Conservation (phyloP, 345 rosid species). For the Syzygium aromaticum region DNA sequence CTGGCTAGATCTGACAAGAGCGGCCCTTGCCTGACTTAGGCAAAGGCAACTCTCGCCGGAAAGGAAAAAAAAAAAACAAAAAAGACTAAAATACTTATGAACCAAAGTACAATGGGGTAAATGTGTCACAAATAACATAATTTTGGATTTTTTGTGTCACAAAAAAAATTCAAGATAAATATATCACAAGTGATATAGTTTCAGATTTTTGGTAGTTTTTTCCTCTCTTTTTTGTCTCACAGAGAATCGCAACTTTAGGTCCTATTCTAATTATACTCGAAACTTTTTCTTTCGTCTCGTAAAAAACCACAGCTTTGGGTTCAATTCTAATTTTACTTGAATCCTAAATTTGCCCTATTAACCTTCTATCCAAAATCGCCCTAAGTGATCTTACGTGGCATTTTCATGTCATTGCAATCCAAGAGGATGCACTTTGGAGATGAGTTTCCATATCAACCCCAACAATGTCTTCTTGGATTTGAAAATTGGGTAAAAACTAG, state of each 20-base stretch:
- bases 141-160: no score
- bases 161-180: no score
- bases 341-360: rapidly evolving
- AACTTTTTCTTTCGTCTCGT: no score
- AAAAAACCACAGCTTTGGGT: neutral
- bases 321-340: neutral
- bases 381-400: neutral
- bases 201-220: no score
- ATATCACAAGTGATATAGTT: no score
- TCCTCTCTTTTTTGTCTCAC: neutral
- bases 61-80: no score
- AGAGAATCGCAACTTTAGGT: rapidly evolving
- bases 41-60: no score
- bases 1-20: no score
- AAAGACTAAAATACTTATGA: no score
- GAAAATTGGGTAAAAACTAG: neutral
- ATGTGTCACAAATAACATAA: no score
- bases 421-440: neutral
- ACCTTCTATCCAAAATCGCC: neutral
- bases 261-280: rapidly evolving
- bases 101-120: no score
- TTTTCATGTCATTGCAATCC: neutral
- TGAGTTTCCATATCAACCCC: neutral
- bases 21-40: no score
- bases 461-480: neutral